These are phyloP conservation scores for Tillandsia fasciculata DNA, from an alignment of 176 grass and related monocot genomes.

Conservation along the genomic window DNA sequence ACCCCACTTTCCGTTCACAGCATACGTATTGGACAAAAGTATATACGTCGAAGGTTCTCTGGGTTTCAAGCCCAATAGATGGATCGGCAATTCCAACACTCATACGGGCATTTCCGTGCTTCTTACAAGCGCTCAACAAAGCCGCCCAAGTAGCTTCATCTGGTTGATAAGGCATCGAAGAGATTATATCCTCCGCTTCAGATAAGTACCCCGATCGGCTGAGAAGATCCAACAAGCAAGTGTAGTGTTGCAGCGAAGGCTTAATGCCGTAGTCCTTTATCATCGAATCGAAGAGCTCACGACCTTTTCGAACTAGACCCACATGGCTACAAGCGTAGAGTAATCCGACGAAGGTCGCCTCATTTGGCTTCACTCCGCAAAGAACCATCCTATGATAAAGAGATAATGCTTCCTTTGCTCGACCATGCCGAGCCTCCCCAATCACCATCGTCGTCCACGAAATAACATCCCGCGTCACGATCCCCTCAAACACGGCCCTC, in stretches of 20 bases:
- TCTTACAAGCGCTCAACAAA: constrained; percentile 72
- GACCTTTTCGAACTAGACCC: constrained; percentile 74
- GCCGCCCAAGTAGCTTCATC: constrained; percentile 72
- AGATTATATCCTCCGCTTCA: constrained; percentile 68
- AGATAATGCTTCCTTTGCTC: constrained; percentile 33
- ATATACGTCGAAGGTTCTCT: constrained; percentile 77
- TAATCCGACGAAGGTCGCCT: constrained; percentile 74
- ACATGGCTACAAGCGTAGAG: constrained; percentile 93
- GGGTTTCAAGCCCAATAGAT: constrained; percentile 44
- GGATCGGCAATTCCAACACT: constrained; percentile 56
- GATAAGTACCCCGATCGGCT: constrained; percentile 60
- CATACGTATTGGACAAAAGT: constrained; percentile 81
- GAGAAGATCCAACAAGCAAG: constrained; percentile 84
- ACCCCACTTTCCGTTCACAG: constrained; percentile 59
- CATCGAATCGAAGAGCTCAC: constrained; percentile 64
- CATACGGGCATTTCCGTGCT: constrained; percentile 53
- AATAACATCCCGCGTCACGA: constrained; percentile 36
- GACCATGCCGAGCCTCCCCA: constrained; percentile 73
- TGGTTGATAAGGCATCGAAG: constrained; percentile 51
- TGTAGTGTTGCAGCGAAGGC: constrained; percentile 73
- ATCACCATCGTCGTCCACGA: constrained; percentile 88
- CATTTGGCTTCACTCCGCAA: constrained; percentile 63
- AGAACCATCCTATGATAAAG: constrained; percentile 60
- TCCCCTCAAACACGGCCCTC: constrained; percentile 60
- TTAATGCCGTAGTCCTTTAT: constrained; percentile 48